Conservation (phyloP, 2,329 filamentous ascomycete genomes). For the Cercospora sp. region DNA sequence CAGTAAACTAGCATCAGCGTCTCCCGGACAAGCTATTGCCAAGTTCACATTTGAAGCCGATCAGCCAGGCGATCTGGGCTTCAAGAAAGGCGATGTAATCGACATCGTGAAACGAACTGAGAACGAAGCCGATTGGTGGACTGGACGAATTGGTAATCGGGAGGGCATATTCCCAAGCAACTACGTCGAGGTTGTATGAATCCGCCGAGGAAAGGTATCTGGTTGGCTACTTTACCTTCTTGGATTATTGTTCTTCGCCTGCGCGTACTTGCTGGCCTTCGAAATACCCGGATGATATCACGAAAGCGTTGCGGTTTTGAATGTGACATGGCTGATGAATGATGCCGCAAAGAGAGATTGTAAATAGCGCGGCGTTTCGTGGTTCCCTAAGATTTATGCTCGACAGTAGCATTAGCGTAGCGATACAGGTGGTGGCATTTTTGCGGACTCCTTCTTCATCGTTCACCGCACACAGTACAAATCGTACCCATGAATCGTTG, state of each 20-base stretch:
- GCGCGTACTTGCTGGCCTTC: constrained; percentile 1
- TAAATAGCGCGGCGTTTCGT: constrained; percentile 8
- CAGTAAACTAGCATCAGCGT: constrained; percentile 62
- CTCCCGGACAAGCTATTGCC: constrained; percentile 79
- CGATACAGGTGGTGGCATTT: neutral
- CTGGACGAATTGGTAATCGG: constrained; percentile 78
- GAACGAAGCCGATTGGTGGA: constrained; percentile 97
- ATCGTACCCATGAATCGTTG: neutral
- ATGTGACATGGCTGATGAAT: neutral
- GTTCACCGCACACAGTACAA: neutral
- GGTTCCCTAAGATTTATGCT: neutral
- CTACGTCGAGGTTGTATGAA: constrained; percentile 36
- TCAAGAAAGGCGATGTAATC: constrained; percentile 97
- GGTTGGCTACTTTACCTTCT: constrained; percentile 1
- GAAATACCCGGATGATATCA: constrained; percentile 5
- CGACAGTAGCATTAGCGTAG: constrained; percentile 6
- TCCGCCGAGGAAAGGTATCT: neutral
- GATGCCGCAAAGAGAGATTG: neutral
- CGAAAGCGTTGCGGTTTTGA: constrained; percentile 7
- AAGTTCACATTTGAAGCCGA: constrained; percentile 93
- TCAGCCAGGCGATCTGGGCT: constrained; percentile 86
- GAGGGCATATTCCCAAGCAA: constrained; percentile 77
- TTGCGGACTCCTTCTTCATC: neutral
- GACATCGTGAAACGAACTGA: constrained; percentile 94
- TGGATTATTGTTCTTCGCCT: constrained; percentile 5